Evolutionary conservation across 148 eudicot species (phyloP).

Genomic region (Fagopyrum esculentum): DNA sequence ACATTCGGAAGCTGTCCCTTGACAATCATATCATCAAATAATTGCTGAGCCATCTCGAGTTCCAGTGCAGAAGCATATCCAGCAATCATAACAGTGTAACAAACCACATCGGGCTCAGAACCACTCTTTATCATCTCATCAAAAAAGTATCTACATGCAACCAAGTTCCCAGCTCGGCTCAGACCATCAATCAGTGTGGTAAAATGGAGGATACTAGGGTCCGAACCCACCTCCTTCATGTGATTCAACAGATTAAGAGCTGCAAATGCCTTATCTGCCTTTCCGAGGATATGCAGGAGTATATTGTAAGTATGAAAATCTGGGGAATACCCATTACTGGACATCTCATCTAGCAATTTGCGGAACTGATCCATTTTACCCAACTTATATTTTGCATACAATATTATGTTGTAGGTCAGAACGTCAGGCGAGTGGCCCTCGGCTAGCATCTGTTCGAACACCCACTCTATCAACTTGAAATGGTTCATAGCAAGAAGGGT

Average conservation of each 20-base stretch:
- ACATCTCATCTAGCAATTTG: conserved; percentile 71
- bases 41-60: conserved; percentile 54
- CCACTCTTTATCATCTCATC: conserved; percentile 67
- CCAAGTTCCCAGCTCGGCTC: conserved; percentile 76
- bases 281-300: conserved; percentile 82
- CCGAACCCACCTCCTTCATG: conserved; percentile 65
- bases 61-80: conserved; percentile 60
- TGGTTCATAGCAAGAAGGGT: conserved; percentile 62
- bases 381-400: conserved; percentile 60
- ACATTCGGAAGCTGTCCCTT: conserved; percentile 75
- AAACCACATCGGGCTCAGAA: conserved; percentile 71
- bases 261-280: conserved; percentile 57
- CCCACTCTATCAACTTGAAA: conserved; percentile 80
- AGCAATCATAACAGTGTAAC: conserved; percentile 73
- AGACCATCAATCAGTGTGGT: conserved; percentile 87
- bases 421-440: conserved; percentile 68
- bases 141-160: conserved; percentile 73
- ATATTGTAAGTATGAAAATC: conserved; percentile 74
- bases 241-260: conserved; percentile 70
- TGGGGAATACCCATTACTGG: conserved; percentile 53
- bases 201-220: conserved; percentile 70
- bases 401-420: conserved; percentile 62
- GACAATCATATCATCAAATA: conserved; percentile 54
- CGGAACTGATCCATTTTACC: conserved; percentile 68
- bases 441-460: conserved; percentile 63